These are phyloP conservation scores for Macrotyloma uniflorum DNA, from an alignment of 306 rosid species.

Conservation along the genomic window DNA sequence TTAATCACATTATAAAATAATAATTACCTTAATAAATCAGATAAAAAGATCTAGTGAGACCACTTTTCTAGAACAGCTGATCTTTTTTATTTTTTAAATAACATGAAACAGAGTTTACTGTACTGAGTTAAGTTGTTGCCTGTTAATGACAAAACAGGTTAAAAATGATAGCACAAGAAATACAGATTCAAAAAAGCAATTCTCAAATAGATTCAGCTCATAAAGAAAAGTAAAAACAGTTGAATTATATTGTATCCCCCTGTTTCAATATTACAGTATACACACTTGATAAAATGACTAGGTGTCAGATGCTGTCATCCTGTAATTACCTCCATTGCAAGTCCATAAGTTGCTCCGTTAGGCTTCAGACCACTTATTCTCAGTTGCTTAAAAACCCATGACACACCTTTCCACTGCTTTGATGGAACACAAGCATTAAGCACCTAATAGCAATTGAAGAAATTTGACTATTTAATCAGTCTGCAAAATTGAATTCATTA, in stretches of 20 bases:
- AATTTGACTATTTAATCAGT: conserved; percentile 23
- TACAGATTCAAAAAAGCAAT: conserved; percentile 16
- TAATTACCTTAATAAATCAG: conserved; percentile 6
- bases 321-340: conserved; percentile 90
- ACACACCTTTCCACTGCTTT: conserved; percentile 82
- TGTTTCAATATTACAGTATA: conserved; percentile 29
- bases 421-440: conserved; percentile 87
- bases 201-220: conserved; percentile 9
- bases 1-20: conserved; percentile 17
- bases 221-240: neutral
- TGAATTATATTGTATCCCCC: conserved; percentile 28
- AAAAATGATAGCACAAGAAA: conserved; percentile 22
- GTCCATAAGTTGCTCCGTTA: conserved; percentile 88
- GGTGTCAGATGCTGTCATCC: conserved; percentile 21
- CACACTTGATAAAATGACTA: conserved; percentile 29
- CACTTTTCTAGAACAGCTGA: conserved; percentile 6
- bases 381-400: conserved; percentile 82
- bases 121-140: conserved; percentile 8
- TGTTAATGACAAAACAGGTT: conserved; percentile 3
- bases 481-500: conserved; percentile 23
- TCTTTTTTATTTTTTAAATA: neutral
- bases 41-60: conserved; percentile 1
- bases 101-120: conserved; percentile 12
- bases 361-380: conserved; percentile 73
- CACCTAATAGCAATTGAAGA: conserved; percentile 60